Conservation (phyloP, 768 basidiomycete genomes). For the Daedaleopsis sinensis region DNA sequence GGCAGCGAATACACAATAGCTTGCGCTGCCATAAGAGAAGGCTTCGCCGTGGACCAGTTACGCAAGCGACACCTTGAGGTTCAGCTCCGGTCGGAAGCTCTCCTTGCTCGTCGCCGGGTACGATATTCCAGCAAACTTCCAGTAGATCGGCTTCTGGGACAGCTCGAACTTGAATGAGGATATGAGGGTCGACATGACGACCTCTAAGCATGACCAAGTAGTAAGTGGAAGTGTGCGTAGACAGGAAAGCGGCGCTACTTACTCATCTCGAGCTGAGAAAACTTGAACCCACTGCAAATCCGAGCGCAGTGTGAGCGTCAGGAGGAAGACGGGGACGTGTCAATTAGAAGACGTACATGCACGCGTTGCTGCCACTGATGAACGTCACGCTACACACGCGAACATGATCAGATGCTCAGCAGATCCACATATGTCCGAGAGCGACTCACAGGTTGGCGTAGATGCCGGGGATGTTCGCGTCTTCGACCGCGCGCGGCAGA, state of each 20-base stretch:
- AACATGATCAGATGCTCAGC: background rate
- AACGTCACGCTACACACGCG: constrained; percentile 39
- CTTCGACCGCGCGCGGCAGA: constrained; percentile 24
- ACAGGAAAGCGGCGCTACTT: background rate
- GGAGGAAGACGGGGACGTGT: background rate
- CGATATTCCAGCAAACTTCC: constrained; percentile 14
- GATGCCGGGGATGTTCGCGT: constrained; percentile 36
- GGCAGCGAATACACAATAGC: no score
- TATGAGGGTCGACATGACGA: background rate
- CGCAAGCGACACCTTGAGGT: constrained; percentile 4
- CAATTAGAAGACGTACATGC: constrained; percentile 33
- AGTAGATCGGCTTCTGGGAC: constrained; percentile 6
- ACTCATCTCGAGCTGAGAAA: constrained; percentile 16
- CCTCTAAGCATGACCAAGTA: background rate
- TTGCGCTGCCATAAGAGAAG: no score
- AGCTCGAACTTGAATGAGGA: constrained; percentile 14
- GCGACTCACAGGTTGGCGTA: constrained; percentile 33
- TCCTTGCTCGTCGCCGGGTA: constrained; percentile 12
- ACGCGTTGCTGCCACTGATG: constrained; percentile 36
- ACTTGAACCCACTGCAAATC: constrained; percentile 8
- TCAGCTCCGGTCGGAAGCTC: constrained; percentile 2
- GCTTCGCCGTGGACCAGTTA: no score
- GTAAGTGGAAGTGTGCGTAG: no score
- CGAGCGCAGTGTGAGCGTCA: background rate
- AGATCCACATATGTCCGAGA: no score